Percentiles rank a stretch among this genome's conserved stretches.
These are phyloP conservation scores for Ophiocordyceps robertsii DNA, from an alignment of 2,329 filamentous ascomycete species.

Conservation along the genomic window DNA sequence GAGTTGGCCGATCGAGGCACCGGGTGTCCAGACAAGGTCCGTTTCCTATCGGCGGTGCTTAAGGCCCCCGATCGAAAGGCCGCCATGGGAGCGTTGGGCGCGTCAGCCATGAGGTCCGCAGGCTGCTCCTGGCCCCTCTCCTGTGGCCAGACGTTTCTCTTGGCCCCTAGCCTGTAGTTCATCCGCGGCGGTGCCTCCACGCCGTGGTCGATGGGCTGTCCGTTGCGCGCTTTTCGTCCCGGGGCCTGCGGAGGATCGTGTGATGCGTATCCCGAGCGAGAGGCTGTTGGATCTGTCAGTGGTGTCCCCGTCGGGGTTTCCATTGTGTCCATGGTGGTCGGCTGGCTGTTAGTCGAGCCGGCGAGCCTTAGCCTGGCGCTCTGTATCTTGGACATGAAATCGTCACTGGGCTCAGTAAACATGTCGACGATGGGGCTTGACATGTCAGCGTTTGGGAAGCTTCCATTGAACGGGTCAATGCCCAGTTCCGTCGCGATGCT, in stretches of 20 bases:
- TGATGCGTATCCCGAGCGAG: constrained; percentile 9
- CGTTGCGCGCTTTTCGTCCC: constrained; percentile 37
- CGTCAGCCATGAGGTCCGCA: constrained; percentile 28
- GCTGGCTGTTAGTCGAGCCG: constrained; percentile 20
- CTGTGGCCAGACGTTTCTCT: constrained; percentile 23
- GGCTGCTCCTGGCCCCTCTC: constrained; percentile 15
- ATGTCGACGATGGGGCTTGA: constrained; percentile 28
- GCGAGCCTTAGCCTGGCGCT: constrained; percentile 34
- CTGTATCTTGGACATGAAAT: constrained; percentile 42
- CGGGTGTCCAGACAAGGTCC: constrained; percentile 79
- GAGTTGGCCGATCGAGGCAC: constrained; percentile 36
- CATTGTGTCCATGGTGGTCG: constrained; percentile 38
- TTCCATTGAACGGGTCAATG: constrained; percentile 38
- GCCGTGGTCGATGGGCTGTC: constrained; percentile 36
- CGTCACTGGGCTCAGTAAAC: constrained; percentile 32
- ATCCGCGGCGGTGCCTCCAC: constrained; percentile 51
- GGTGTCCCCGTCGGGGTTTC: constrained; percentile 41
- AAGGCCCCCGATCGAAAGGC: constrained; percentile 21
- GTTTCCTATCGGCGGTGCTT: constrained; percentile 57
- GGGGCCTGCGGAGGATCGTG: constrained; percentile 40
- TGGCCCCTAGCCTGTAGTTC: constrained; percentile 40
- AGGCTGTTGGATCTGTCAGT: constrained; percentile 8
- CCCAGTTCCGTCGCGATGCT: constrained; percentile 20
- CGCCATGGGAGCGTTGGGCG: constrained; percentile 21
- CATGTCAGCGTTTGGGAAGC: constrained; percentile 24